These are phyloP conservation scores for Candida sithepensis DNA, from an alignment of 805 yeast genomes.

Conservation along the genomic window DNA sequence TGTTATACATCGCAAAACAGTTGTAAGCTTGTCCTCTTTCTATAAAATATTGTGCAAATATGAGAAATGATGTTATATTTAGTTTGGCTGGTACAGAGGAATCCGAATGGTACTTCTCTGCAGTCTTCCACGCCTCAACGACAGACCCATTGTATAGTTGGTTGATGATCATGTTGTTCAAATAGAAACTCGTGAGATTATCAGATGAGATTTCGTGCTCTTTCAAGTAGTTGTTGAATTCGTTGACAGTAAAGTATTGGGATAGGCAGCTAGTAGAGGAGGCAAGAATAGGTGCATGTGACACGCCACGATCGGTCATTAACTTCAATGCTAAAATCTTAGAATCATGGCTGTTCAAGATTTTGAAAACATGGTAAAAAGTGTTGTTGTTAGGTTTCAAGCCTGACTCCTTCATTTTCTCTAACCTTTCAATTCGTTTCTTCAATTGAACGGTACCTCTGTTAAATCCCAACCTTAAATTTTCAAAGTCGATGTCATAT, in stretches of 20 bases:
- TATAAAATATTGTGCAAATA: constrained; percentile 21
- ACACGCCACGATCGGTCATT: constrained; percentile 22
- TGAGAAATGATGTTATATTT: constrained; percentile 19
- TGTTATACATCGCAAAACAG: constrained; percentile 23
- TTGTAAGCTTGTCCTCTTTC: constrained; percentile 17
- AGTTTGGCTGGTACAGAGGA: not conserved
- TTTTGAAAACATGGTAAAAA: constrained; percentile 26
- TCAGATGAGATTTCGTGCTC: constrained; percentile 10
- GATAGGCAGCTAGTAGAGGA: constrained; percentile 17
- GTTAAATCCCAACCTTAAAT: constrained; percentile 18
- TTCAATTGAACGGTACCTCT: constrained; percentile 12
- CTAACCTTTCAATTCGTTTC: constrained; percentile 17
- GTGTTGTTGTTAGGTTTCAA: constrained; percentile 23
- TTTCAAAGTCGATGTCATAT: constrained; percentile 28
- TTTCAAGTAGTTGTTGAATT: constrained; percentile 13
- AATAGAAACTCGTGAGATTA: constrained; percentile 10
- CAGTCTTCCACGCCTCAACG: constrained; percentile 19
- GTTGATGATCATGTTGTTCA: constrained; percentile 21
- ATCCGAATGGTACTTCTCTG: constrained; percentile 3
- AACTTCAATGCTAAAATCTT: constrained; percentile 18
- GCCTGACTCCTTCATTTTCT: constrained; percentile 10
- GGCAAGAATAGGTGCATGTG: constrained; percentile 20
- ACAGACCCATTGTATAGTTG: constrained; percentile 13
- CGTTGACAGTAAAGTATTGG: constrained; percentile 11
- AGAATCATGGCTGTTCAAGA: constrained; percentile 15